These are phyloP conservation scores for Clonostachys rosea DNA, from an alignment of 2,329 filamentous ascomycete species.

Conservation along the genomic window DNA sequence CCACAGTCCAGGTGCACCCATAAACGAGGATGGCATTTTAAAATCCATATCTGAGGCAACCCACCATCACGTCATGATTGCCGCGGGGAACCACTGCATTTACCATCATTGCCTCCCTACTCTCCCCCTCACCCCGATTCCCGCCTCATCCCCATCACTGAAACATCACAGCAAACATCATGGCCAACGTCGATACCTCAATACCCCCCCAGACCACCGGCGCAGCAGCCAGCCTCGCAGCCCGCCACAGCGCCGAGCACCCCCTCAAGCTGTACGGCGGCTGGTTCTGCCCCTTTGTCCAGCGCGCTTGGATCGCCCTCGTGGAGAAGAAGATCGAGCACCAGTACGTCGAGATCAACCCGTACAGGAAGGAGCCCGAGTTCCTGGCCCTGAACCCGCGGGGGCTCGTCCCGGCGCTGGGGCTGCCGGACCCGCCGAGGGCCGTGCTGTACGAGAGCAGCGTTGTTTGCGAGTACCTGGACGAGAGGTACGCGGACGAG, in stretches of 20 bases:
- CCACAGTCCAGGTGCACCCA: no score
- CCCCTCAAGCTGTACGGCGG: slow-evolving; percentile 64
- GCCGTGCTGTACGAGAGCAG: slow-evolving; percentile 69
- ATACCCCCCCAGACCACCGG: slow-evolving; percentile 42
- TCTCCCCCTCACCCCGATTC: no score
- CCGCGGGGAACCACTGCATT: no score
- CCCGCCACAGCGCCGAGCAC: slow-evolving; percentile 38
- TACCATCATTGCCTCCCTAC: no score
- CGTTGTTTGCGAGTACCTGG: slow-evolving; percentile 71
- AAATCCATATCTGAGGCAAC: no score
- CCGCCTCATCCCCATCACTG: background rate
- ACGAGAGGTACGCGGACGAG: slow-evolving; percentile 59
- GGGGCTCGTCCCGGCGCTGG: slow-evolving; percentile 69
- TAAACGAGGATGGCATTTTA: no score
- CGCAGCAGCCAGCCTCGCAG: slow-evolving; percentile 40
- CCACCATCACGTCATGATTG: no score
- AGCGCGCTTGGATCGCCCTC: slow-evolving; percentile 68
- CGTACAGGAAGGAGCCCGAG: slow-evolving; percentile 66
- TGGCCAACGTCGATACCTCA: slow-evolving; percentile 42
- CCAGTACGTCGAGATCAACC: slow-evolving; percentile 75
- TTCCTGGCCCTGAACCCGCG: slow-evolving; percentile 70
- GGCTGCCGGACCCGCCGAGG: slow-evolving; percentile 31
- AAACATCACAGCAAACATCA: slow-evolving; percentile 10
- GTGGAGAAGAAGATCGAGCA: slow-evolving; percentile 70
- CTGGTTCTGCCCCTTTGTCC: slow-evolving; percentile 72